Percentiles rank a stretch among this genome's conserved stretches.
Conservation (phyloP, 768 basidiomycete genomes). For the Hygrophoropsis aurantiaca region DNA sequence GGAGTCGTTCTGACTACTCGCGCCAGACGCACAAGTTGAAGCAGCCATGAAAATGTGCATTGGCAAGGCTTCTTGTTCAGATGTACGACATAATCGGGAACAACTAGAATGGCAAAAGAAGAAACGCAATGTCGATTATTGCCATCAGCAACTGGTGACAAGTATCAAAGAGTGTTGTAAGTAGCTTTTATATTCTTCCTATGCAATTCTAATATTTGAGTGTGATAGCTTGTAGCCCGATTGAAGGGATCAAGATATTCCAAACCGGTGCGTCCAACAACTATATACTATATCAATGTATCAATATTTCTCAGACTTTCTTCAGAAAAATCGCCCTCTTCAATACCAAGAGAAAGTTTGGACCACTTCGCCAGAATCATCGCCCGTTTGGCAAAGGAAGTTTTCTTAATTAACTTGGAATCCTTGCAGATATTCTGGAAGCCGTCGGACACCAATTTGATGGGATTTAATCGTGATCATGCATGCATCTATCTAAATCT, state of each 20-base stretch:
- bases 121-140: constrained; percentile 11
- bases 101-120: constrained; percentile 10
- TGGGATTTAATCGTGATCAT: constrained; percentile 17
- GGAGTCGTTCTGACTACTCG: no score
- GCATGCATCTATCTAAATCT: constrained; percentile 11
- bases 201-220: no score
- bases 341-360: not conserved
- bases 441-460: constrained; percentile 5
- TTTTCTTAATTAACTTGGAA: constrained; percentile 3
- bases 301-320: not conserved
- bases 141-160: constrained; percentile 2
- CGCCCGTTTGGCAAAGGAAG: constrained; percentile 2
- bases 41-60: constrained; percentile 6
- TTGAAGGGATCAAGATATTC: constrained; percentile 1
- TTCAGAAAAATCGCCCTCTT: constrained; percentile 1
- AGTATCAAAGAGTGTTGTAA: constrained; percentile 9
- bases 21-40: not conserved
- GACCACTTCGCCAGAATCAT: constrained; percentile 8
- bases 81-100: constrained; percentile 2
- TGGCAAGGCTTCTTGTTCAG: not conserved
- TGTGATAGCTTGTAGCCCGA: no score
- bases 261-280: constrained; percentile 4
- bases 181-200: not conserved
- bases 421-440: constrained; percentile 12
- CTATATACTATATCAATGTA: not conserved